Percentiles rank a stretch among this genome's conserved stretches.
These are phyloP conservation scores for Moniliophthora roreri DNA, from an alignment of 1,284 basidiomycete genomes.

Conservation along the genomic window DNA sequence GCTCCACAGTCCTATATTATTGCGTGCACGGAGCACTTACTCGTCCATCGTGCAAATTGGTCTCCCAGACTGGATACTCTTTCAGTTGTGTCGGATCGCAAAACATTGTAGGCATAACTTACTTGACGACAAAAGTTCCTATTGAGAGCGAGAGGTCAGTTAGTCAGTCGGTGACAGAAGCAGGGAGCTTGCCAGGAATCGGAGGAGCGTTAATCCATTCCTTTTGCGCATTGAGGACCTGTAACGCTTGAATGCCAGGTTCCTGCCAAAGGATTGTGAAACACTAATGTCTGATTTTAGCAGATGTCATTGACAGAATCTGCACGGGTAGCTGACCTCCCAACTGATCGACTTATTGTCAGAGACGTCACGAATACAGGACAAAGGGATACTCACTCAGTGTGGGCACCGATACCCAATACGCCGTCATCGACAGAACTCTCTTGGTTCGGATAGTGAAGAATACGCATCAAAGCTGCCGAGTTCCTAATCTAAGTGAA, in stretches of 20 bases:
- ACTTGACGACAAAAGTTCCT: slow-evolving; percentile 65
- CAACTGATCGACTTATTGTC: too few species aligned
- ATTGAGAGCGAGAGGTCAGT: too few species aligned
- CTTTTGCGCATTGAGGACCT: slow-evolving; percentile 65
- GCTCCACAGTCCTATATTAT: too few species aligned
- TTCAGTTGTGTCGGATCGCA: background rate
- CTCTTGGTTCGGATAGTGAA: slow-evolving; percentile 76
- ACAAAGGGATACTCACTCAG: slow-evolving; percentile 69
- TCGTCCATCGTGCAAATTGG: slow-evolving; percentile 77
- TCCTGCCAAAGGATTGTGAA: slow-evolving; percentile 77
- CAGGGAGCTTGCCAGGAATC: slow-evolving; percentile 39
- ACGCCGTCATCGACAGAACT: slow-evolving; percentile 62
- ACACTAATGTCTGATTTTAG: slow-evolving; percentile 42
- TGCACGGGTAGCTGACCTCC: slow-evolving; percentile 40
- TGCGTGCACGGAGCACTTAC: slow-evolving; percentile 36
- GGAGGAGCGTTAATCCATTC: slow-evolving; percentile 68
- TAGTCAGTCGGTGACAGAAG: background rate
- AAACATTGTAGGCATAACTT: slow-evolving; percentile 16
- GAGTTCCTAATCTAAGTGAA: slow-evolving; percentile 50
- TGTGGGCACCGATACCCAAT: slow-evolving; percentile 83
- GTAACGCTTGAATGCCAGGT: slow-evolving; percentile 60
- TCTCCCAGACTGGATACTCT: slow-evolving; percentile 59
- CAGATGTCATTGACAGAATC: background rate
- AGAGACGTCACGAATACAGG: too few species aligned
- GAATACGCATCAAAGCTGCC: slow-evolving; percentile 75